A percentile compares a stretch with the other conserved stretches of the same genome.
Conservation (phyloP, 108 stramenopile species). For the Conticribra weissflogii region DNA sequence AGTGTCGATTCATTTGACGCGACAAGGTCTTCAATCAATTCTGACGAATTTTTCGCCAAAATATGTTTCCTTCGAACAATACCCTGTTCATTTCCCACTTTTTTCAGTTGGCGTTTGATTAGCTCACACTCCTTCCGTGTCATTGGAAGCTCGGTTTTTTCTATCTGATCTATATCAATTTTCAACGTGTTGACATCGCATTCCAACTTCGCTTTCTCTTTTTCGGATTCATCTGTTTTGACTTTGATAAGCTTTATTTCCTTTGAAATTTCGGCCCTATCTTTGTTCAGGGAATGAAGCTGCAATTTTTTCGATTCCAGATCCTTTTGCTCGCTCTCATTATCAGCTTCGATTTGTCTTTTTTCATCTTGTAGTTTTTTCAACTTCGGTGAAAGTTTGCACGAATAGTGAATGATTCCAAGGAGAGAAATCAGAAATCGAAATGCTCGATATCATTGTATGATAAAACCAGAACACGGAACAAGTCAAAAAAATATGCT, state of each 20-base stretch:
- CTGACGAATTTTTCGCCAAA: conserved; percentile 7
- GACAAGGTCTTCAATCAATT: conserved; percentile 10
- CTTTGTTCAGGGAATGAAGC: conserved; percentile 5
- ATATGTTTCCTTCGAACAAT: conserved; percentile 17
- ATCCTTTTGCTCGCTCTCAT: not conserved
- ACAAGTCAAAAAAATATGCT: no score
- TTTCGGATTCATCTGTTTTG: not conserved
- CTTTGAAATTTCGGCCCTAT: conserved; percentile 6
- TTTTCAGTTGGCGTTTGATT: conserved; percentile 11
- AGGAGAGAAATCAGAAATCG: no score
- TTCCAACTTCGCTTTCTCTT: conserved; percentile 5
- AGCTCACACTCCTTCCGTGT: conserved; percentile 11
- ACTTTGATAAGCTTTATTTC: conserved; percentile 1
- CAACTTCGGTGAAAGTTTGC: no score
- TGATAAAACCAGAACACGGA: no score
- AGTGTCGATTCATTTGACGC: conserved; percentile 11
- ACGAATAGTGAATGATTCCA: no score
- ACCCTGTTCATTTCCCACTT: not conserved
- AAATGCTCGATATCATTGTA: no score
- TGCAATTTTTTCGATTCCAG: conserved; percentile 5
- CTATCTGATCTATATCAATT: not conserved
- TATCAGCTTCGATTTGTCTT: not conserved
- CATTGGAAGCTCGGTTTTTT: conserved; percentile 24
- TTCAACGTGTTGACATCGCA: not conserved
- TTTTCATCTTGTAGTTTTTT: not conserved